These are phyloP conservation scores for Silene latifolia DNA, from an alignment of 148 eudicot species.

Conservation along the genomic window DNA sequence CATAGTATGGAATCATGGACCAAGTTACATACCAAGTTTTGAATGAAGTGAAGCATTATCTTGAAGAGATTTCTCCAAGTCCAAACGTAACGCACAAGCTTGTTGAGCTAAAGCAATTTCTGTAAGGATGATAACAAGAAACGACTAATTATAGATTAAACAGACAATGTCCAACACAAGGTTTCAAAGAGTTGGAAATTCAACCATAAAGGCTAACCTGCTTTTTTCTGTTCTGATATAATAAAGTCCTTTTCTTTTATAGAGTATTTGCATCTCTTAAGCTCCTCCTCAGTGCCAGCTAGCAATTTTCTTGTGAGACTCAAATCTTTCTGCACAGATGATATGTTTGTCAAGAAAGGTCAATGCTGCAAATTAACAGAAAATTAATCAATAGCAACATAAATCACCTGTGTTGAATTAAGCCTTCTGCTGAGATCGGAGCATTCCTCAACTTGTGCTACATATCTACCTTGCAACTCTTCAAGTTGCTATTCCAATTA, in stretches of 20 bases:
- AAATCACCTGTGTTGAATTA: constrained; percentile 39
- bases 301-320: constrained; percentile 33
- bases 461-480: constrained; percentile 55
- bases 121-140: constrained; percentile 25
- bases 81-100: constrained; percentile 68
- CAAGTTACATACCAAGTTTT: constrained; percentile 52
- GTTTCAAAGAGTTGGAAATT: neutral
- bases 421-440: constrained; percentile 48
- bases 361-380: neutral
- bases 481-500: constrained; percentile 48
- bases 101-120: constrained; percentile 80
- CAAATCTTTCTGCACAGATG: constrained; percentile 32
- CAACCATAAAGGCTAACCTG: constrained; percentile 25
- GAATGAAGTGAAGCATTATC: constrained; percentile 57
- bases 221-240: constrained; percentile 39
- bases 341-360: constrained; percentile 4
- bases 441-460: constrained; percentile 49
- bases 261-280: constrained; percentile 35
- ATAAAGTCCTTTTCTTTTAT: constrained; percentile 39
- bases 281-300: constrained; percentile 40
- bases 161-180: neutral
- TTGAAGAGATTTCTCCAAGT: constrained; percentile 75
- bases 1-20: constrained; percentile 6
- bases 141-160: neutral
- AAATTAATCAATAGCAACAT: neutral